Percentiles rank a stretch among this genome's conserved stretches.
Evolutionary conservation across 2,329 filamentous ascomycete species (phyloP).

Genomic region (Penicillium sp.): DNA sequence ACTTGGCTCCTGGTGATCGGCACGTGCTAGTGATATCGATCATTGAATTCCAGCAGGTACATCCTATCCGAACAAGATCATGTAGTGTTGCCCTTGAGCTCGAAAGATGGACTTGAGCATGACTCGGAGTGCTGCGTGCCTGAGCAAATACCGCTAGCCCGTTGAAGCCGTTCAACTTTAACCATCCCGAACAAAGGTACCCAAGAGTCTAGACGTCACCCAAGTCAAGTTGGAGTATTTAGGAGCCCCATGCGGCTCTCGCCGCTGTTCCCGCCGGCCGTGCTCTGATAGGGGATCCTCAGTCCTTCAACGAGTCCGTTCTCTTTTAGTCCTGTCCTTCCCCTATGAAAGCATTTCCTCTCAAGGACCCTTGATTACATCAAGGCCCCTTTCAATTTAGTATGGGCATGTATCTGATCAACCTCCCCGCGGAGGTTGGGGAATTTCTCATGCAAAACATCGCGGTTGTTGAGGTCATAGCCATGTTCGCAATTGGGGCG

Average conservation of each 20-base stretch:
- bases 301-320: not conserved
- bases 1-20: not conserved
- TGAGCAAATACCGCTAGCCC: not conserved
- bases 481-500: conserved; percentile 11
- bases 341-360: not conserved
- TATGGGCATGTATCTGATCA: conserved; percentile 8
- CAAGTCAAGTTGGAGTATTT: not conserved
- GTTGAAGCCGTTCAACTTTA: not conserved
- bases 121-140: not conserved
- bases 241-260: not conserved
- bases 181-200: not conserved
- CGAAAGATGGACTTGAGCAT: not conserved
- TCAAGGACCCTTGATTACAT: not conserved
- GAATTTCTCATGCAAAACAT: conserved; percentile 5
- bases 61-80: not conserved
- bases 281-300: not conserved
- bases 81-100: not conserved
- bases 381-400: not conserved
- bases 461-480: conserved; percentile 2
- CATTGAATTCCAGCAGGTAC: not conserved
- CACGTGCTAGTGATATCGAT: not conserved
- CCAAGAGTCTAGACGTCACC: not conserved
- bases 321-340: not conserved
- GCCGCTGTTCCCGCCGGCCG: not conserved
- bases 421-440: conserved; percentile 3